phyloP scores from a whole-genome alignment of 169 alveolate species.

The Eimeria praecox region DNA sequence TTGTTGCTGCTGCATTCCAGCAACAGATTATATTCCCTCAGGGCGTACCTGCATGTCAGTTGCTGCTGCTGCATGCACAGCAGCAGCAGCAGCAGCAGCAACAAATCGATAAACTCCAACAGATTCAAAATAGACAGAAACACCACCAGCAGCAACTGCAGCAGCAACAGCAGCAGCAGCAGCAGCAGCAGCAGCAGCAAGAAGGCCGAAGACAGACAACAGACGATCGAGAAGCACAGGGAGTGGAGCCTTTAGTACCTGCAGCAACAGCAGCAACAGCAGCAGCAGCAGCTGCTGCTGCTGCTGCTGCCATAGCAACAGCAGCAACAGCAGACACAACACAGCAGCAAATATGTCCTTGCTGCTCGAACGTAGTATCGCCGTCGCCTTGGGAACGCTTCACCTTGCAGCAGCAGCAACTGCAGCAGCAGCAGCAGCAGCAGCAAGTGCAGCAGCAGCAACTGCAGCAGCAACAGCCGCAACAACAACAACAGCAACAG shows the following conservation, averaged over 20 bases:
- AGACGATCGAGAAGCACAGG: too few relatives aligned
- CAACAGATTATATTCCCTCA: neutral
- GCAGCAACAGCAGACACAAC: neutral
- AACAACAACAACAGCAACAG: neutral
- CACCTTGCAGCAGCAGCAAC: neutral
- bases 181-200: constrained; percentile 1
- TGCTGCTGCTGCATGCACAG: neutral
- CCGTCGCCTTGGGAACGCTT: constrained; percentile 10
- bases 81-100: too few relatives aligned
- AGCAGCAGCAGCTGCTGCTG: neutral
- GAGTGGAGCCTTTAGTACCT: neutral
- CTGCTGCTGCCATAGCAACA: constrained; percentile 9
- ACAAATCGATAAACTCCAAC: neutral
- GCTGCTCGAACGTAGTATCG: neutral
- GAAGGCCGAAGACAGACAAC: neutral
- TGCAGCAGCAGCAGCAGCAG: constrained; percentile 11
- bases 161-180: constrained; percentile 11
- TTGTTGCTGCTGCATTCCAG: constrained; percentile 33
- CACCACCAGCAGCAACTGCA: constrained; percentile 22
- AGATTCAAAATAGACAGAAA: too few relatives aligned
- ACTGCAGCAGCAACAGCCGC: neutral
- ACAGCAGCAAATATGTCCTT: neutral
- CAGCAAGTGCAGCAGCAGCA: neutral
- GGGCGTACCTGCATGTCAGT: neutral
- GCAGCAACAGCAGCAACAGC: neutral